A percentile compares a stretch with the other conserved stretches of the same genome.
These are phyloP conservation scores for Hyphopichia khmerensis DNA, from an alignment of 1,139 yeast genomes.

Conservation along the genomic window DNA sequence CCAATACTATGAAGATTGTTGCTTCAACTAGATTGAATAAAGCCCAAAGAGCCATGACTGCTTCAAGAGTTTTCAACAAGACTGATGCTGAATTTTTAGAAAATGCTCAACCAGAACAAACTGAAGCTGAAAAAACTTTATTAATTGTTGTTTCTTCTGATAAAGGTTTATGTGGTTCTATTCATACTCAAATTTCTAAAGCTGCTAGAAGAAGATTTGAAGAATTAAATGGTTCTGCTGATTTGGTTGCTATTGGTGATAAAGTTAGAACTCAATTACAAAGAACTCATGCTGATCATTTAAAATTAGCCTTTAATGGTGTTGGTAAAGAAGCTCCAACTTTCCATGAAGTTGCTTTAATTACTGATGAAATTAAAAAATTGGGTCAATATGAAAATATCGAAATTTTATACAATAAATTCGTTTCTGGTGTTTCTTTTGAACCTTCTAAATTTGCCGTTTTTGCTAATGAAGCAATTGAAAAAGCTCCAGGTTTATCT, in stretches of 20 bases:
- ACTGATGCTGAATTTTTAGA: slow-evolving; percentile 78
- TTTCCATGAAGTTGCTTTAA: slow-evolving; percentile 83
- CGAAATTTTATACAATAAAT: slow-evolving; percentile 85
- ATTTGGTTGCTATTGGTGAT: slow-evolving; percentile 89
- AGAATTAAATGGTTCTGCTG: slow-evolving; percentile 65
- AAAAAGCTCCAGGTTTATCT: slow-evolving; percentile 81
- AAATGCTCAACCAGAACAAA: slow-evolving; percentile 73
- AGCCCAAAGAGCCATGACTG: slow-evolving; percentile 94
- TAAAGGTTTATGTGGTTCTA: slow-evolving; percentile 98
- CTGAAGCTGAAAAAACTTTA: slow-evolving; percentile 60
- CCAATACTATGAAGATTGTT: slow-evolving; percentile 99
- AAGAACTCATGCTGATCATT: slow-evolving; percentile 72
- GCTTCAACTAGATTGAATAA: slow-evolving; percentile 95
- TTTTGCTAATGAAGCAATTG: slow-evolving; percentile 71
- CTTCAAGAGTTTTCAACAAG: slow-evolving; percentile 82
- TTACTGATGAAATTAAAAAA: slow-evolving; percentile 78
- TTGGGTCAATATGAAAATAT: slow-evolving; percentile 72
- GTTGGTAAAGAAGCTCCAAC: slow-evolving; percentile 97
- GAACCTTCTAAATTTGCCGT: slow-evolving; percentile 76
- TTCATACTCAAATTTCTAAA: slow-evolving; percentile 92
- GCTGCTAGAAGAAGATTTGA: slow-evolving; percentile 69
- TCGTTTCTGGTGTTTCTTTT: slow-evolving; percentile 83
- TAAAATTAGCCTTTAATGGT: slow-evolving; percentile 81
- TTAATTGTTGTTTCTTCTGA: slow-evolving; percentile 90
- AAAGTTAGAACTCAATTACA: slow-evolving; percentile 84